These are phyloP conservation scores for Metschnikowia anglica DNA, from an alignment of 805 yeast genomes.

Conservation along the genomic window DNA sequence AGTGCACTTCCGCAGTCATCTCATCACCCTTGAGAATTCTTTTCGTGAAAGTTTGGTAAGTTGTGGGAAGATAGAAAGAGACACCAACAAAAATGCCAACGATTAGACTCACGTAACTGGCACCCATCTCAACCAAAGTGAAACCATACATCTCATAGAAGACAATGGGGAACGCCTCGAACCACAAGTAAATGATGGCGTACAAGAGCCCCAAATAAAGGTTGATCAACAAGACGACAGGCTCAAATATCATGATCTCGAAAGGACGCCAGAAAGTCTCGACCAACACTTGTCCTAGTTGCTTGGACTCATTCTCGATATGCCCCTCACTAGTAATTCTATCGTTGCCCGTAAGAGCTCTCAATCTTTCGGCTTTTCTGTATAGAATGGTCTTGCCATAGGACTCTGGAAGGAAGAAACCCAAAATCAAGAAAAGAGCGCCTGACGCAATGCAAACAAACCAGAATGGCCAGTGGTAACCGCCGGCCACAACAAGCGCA, in stretches of 20 bases:
- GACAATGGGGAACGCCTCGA: constrained; percentile 20
- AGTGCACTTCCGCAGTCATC: constrained; percentile 13
- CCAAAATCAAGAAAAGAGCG: constrained; percentile 9
- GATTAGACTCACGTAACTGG: constrained; percentile 10
- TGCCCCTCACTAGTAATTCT: constrained; percentile 18
- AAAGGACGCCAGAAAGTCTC: constrained; percentile 19
- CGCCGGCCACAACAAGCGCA: constrained; percentile 32
- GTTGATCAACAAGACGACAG: constrained; percentile 18
- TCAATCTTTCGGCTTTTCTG: constrained; percentile 18
- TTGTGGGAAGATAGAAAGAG: constrained; percentile 9
- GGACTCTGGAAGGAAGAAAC: constrained; percentile 17
- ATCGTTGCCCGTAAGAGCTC: constrained; percentile 15
- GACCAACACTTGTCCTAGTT: constrained; percentile 6
- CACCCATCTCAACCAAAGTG: constrained; percentile 15
- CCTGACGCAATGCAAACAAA: constrained; percentile 16
- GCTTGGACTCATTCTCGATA: constrained; percentile 12
- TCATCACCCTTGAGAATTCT: constrained; percentile 4
- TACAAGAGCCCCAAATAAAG: constrained; percentile 17
- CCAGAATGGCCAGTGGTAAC: constrained; percentile 20
- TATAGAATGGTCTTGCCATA: constrained; percentile 17
- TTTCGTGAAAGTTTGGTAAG: constrained; percentile 10
- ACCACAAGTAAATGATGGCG: constrained; percentile 18
- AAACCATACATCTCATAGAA: constrained; percentile 13
- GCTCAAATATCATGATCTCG: constrained; percentile 15
- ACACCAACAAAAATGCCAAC: constrained; percentile 14